Conservation (phyloP, 495 filamentous ascomycete genomes). For the Geopyxis carbonaria region DNA sequence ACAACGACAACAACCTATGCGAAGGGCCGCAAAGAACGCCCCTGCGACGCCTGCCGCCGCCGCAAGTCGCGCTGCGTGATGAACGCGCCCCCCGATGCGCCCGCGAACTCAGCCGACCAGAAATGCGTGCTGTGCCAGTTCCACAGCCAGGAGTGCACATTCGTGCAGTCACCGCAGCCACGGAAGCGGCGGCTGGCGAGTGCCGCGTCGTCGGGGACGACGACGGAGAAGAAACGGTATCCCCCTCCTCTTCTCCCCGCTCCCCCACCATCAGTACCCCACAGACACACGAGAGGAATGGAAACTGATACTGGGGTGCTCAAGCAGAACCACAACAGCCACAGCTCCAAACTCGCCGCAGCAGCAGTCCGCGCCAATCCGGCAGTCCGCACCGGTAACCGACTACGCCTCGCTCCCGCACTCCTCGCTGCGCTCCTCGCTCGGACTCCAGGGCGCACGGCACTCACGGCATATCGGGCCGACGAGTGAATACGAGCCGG, state of each 20-base stretch:
- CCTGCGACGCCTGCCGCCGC: conserved; percentile 64
- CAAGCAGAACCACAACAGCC: too few relatives aligned
- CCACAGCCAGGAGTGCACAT: conserved; percentile 44
- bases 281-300: not conserved
- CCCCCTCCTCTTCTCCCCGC: not conserved
- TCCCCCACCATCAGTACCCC: too few relatives aligned
- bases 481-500: conserved; percentile 56
- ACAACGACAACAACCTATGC: not conserved
- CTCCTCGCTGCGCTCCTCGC: conserved; percentile 43
- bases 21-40: conserved; percentile 31
- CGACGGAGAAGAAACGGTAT: too few relatives aligned
- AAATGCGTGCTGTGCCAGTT: conserved; percentile 47
- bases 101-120: too few relatives aligned
- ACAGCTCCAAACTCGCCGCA: conserved; percentile 3
- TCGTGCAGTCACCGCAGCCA: conserved; percentile 46
- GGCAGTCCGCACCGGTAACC: conserved; percentile 2
- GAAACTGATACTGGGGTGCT: not conserved
- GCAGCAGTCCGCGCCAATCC: conserved; percentile 3
- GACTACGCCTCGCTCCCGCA: conserved; percentile 28
- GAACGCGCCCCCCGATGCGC: conserved; percentile 49
- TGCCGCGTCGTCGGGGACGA: too few relatives aligned
- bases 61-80: conserved; percentile 83
- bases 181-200: conserved; percentile 54
- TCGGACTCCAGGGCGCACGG: conserved; percentile 44
- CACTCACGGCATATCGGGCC: conserved; percentile 50